A percentile compares a stretch with the other conserved stretches of the same genome.
Evolutionary conservation across 495 filamentous ascomycete genomes (phyloP).

Genomic region (Thozetella sp.): DNA sequence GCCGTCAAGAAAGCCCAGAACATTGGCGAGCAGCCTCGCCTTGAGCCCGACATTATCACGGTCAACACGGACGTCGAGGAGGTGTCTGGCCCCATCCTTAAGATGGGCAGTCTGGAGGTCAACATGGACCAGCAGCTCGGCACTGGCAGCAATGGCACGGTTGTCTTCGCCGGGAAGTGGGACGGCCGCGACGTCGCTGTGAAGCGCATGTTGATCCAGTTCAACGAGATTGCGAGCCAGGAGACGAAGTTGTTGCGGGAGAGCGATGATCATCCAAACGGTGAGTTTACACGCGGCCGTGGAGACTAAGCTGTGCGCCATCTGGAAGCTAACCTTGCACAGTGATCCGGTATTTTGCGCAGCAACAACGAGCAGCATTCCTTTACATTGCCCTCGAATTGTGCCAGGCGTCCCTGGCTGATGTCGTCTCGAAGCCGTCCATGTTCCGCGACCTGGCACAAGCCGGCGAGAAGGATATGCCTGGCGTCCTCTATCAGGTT

Average conservation of each 20-base stretch:
- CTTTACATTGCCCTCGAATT: conserved; percentile 95
- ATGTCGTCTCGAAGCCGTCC: conserved; percentile 73
- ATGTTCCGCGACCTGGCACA: conserved; percentile 47
- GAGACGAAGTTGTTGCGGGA: conserved; percentile 88
- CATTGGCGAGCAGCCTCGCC: conserved; percentile 43
- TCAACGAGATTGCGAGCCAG: conserved; percentile 93
- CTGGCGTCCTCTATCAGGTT: conserved; percentile 79
- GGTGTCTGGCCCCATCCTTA: conserved; percentile 60
- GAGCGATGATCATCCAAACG: conserved; percentile 92
- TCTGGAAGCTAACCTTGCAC: conserved; percentile 20
- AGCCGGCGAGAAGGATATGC: conserved; percentile 57
- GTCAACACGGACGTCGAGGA: conserved; percentile 49
- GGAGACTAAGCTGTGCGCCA: background rate
- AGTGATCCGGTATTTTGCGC: conserved; percentile 95
- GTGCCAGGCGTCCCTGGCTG: conserved; percentile 91
- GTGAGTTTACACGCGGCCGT: conserved; percentile 26
- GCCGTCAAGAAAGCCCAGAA: conserved; percentile 45
- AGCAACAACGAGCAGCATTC: conserved; percentile 86
- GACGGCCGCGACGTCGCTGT: conserved; percentile 93
- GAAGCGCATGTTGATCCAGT: conserved; percentile 93
- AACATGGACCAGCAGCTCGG: conserved; percentile 74
- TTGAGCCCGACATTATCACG: conserved; percentile 60
- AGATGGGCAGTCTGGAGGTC: conserved; percentile 73
- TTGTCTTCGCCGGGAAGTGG: conserved; percentile 83
- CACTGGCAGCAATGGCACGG: conserved; percentile 82